Conservation (phyloP, 2,329 filamentous ascomycete species). For the Fusarium nisikadoi region DNA sequence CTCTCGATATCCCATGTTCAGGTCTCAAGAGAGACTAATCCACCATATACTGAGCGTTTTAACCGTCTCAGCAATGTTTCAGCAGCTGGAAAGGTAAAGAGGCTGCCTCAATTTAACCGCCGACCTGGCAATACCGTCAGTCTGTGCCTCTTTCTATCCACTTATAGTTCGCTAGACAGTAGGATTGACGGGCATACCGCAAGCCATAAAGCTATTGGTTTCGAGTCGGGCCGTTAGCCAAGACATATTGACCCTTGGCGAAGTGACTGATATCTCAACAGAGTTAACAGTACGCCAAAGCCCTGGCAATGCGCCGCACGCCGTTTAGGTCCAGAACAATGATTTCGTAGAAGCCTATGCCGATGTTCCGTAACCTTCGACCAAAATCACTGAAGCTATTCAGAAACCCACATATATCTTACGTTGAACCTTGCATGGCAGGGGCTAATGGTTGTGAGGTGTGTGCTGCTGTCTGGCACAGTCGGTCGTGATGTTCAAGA, state of each 20-base stretch:
- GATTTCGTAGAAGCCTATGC: neutral
- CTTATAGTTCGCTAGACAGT: fast-evolving
- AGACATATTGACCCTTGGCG: neutral
- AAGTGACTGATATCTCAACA: neutral
- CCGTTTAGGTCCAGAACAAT: fast-evolving
- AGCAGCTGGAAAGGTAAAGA: too few species aligned
- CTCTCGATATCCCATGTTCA: fast-evolving
- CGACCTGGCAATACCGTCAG: neutral
- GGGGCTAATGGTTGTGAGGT: neutral
- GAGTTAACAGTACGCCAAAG: neutral
- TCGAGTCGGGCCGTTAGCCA: neutral
- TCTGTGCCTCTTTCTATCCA: neutral
- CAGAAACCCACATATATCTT: neutral
- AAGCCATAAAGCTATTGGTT: neutral
- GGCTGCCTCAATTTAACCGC: neutral
- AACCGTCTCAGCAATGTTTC: neutral
- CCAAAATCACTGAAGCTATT: neutral
- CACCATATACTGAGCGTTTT: fast-evolving
- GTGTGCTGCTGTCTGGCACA: neutral
- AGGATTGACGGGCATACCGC: neutral
- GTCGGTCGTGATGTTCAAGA: neutral
- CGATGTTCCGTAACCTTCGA: neutral
- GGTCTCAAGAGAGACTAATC: fast-evolving
- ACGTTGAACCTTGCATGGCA: fast-evolving
- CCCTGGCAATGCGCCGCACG: neutral